These are phyloP conservation scores for Adenanthera pavonina DNA, from an alignment of 306 rosid species.

Conservation along the genomic window DNA sequence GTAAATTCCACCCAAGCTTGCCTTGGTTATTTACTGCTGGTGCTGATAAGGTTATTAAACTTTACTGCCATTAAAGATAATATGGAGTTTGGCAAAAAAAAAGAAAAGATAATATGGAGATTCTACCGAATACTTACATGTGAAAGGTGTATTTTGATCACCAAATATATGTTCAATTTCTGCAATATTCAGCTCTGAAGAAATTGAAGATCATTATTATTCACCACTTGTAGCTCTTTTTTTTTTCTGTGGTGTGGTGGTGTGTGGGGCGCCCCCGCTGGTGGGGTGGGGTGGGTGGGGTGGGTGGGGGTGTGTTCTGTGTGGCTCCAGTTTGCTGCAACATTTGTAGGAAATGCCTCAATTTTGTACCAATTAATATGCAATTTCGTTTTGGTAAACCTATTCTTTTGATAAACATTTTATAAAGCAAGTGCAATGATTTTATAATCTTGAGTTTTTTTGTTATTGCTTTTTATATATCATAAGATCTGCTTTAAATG, in stretches of 20 bases:
- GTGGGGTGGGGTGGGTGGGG: too few species aligned
- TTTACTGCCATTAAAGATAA: constrained; percentile 66
- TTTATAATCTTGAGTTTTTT: background rate
- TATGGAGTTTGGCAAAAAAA: background rate
- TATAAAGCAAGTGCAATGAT: background rate
- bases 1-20: constrained; percentile 93
- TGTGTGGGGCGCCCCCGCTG: too few species aligned
- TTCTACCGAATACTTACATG: constrained; percentile 24
- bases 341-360: constrained; percentile 13
- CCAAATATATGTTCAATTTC: constrained; percentile 23
- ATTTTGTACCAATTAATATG: constrained; percentile 17
- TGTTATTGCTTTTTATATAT: background rate
- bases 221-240: background rate
- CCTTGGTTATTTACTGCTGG: constrained; percentile 96
- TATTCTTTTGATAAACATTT: background rate
- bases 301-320: background rate
- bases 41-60: constrained; percentile 79
- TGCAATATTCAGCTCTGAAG: background rate
- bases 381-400: background rate
- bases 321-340: background rate
- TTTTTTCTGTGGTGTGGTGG: too few species aligned
- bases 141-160: background rate
- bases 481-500: background rate
- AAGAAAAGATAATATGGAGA: constrained; percentile 32
- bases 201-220: background rate